Evolutionary conservation across 2,329 filamentous ascomycete genomes (phyloP), one percentile per base, ranked within the genome.

Genomic region (Capronia americana): DNA sequence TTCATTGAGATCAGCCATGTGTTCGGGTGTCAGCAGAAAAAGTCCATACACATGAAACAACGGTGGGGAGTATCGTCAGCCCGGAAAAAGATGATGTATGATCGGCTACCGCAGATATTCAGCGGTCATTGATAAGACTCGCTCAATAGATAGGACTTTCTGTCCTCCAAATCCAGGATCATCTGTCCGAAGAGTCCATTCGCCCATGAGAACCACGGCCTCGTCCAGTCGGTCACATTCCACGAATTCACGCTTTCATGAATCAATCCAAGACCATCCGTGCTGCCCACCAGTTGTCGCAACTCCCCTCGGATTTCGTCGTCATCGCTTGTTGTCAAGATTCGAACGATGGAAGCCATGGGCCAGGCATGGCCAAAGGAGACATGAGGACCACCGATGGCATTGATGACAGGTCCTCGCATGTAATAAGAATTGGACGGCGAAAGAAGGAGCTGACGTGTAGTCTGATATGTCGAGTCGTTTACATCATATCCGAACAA

Each of bases 341-440:
- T 92, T 78, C 97, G 93, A 20, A 97, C 86, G 8, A 99, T 84
- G 69, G 97, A 81, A 76, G 92, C 95, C 93, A 99, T 97, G 0
- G 95, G 95, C 95, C 95, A 99, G 10, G 94, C 94, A 71, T 97
- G 91, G 73, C 86, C 82, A 17, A 96, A 81, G 0, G 95, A 95
- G 71, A 97, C 77, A 70, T 90, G 87, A 28, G 87, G 87, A 1
- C 93, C 94, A 72, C 95, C 95, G 72, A 98, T 97, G 8, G 95
- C 95, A 58, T 87, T 86, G 74, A 98, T 97, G 0, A 86, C 87
- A 17, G 80, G 81, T 1, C 95, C 95, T 28, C 84, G 84, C 7
- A 99, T 83, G 76, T 89, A 98, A 77, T 97, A 99, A 0, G 95
- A 95, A 74, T 99, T 99, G 0, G 90, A 89, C 0, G 82, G 71